Base-by-base conservation (phyloP, 805 yeast species). In the Wickerhamomyces hampshirensis region DNA sequence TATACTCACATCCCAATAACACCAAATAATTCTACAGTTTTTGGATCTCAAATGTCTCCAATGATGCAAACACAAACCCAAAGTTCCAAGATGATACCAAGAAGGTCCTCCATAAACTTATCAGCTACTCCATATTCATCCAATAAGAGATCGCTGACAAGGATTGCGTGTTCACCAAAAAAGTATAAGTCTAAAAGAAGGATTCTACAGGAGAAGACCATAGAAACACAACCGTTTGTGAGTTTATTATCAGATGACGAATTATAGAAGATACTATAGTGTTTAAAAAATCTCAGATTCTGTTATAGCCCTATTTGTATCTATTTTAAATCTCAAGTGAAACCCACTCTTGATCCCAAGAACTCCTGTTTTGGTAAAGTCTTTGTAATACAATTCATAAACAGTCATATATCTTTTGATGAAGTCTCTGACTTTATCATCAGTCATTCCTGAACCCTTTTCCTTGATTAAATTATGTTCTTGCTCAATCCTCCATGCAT, bases 361-460 rank as follows among this genome's bases (percentile, higher is more conserved):
- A 18, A 43, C 43, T 13, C 71, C 72, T 5, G 48, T 34, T 3
- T 50, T 38, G 2, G 53, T 45, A 38, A 79, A 59, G 1, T 63
- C 55, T 10, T 62, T 61, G 50, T 75, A 81, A 56, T 84, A 93
- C 15, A 89, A 51, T 43, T 75, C 72, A 50, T 91, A 91, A 26
- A 82, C 74, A 1, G 95, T 95, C 87, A 84, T 82, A 58, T 91
- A 91, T 42, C 95, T 71, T 41, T 81, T 76, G 9, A 91, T 80
- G 65, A 93, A 93, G 14, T 44, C 44, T 8, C 47, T 58, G 5
- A 91, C 96, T 48, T 81, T 71, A 1, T 54, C 67, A 47, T 84
- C 93, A 2, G 80, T 60, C 98, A 93, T 89, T 0, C 98, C 98
- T 1, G 48, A 35, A 0, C 95, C 96, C 17, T 58, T 66, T 8